Conservation (phyloP, 768 basidiomycete species). For the Boletellus sp. region DNA sequence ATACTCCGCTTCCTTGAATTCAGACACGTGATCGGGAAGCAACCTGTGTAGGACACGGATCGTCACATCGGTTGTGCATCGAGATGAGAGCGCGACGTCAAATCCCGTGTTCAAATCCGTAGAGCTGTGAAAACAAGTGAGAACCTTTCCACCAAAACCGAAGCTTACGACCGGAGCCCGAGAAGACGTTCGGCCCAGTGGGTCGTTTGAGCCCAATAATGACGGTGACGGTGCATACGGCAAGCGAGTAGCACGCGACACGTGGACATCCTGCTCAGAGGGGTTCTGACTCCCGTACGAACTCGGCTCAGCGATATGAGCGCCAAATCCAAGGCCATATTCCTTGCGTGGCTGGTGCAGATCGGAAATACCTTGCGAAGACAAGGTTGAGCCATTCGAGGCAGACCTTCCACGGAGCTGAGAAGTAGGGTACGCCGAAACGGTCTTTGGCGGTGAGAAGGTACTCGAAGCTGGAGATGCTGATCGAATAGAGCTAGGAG, state of each 20-base stretch:
- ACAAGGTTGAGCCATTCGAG: slow-evolving; percentile 44
- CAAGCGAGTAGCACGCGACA: slow-evolving; percentile 38
- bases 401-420: slow-evolving; percentile 37
- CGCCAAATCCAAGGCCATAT: slow-evolving; percentile 23
- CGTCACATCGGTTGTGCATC: slow-evolving; percentile 64
- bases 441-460: slow-evolving; percentile 34
- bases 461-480: slow-evolving; percentile 30
- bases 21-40: slow-evolving; percentile 64
- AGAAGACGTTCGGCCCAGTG: slow-evolving; percentile 66
- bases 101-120: slow-evolving; percentile 66
- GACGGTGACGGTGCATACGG: slow-evolving; percentile 86
- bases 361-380: slow-evolving; percentile 25
- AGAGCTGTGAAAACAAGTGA: slow-evolving; percentile 82
- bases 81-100: slow-evolving; percentile 71
- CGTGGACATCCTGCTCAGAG: slow-evolving; percentile 25
- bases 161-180: slow-evolving; percentile 82
- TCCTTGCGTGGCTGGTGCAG: slow-evolving; percentile 24
- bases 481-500: slow-evolving; percentile 25
- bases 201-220: slow-evolving; percentile 76
- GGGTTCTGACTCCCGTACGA: slow-evolving; percentile 14
- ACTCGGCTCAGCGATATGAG: slow-evolving; percentile 18
- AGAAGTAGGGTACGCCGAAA: slow-evolving; percentile 11
- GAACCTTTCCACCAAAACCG: slow-evolving; percentile 89
- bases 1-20: slow-evolving; percentile 53
- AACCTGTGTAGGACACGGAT: slow-evolving; percentile 65